Percentiles rank a stretch among this genome's conserved stretches.
phyloP scores from a whole-genome alignment of 2,329 filamentous ascomycete genomes.

The Beauveria varroae region DNA sequence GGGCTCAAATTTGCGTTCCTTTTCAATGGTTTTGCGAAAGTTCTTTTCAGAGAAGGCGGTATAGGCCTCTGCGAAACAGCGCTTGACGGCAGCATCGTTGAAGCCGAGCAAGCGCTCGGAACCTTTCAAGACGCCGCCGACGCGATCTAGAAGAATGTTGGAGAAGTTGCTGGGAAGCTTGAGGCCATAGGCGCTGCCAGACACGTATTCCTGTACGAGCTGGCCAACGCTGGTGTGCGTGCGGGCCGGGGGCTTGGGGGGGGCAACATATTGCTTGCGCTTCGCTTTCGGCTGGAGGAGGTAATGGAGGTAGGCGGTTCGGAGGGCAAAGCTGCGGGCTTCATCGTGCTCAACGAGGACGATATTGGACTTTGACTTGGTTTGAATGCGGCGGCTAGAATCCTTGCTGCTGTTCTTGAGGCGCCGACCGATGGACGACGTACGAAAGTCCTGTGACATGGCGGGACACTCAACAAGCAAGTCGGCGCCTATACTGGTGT shows the following conservation, averaged over 20 bases:
- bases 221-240: constrained; percentile 71
- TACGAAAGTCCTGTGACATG: constrained; percentile 47
- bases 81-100: constrained; percentile 82
- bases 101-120: constrained; percentile 81
- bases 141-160: constrained; percentile 54
- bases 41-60: constrained; percentile 84
- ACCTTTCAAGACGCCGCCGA: constrained; percentile 73
- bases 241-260: constrained; percentile 52
- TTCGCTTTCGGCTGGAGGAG: constrained; percentile 86
- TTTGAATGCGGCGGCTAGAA: constrained; percentile 35
- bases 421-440: constrained; percentile 38
- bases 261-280: constrained; percentile 75
- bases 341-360: constrained; percentile 60
- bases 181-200: constrained; percentile 39
- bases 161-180: constrained; percentile 53
- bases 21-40: constrained; percentile 87
- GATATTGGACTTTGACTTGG: constrained; percentile 41
- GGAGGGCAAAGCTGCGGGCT: constrained; percentile 84
- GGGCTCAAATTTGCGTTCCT: constrained; percentile 87
- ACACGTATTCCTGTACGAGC: constrained; percentile 77
- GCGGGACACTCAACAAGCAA: constrained; percentile 9
- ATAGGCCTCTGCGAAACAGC: constrained; percentile 90
- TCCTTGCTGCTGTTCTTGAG: constrained; percentile 35
- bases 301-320: constrained; percentile 86
- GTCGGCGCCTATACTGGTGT: not conserved